These are phyloP conservation scores for Alternaria sp. DNA, from an alignment of 2,329 filamentous ascomycete species.

Conservation along the genomic window DNA sequence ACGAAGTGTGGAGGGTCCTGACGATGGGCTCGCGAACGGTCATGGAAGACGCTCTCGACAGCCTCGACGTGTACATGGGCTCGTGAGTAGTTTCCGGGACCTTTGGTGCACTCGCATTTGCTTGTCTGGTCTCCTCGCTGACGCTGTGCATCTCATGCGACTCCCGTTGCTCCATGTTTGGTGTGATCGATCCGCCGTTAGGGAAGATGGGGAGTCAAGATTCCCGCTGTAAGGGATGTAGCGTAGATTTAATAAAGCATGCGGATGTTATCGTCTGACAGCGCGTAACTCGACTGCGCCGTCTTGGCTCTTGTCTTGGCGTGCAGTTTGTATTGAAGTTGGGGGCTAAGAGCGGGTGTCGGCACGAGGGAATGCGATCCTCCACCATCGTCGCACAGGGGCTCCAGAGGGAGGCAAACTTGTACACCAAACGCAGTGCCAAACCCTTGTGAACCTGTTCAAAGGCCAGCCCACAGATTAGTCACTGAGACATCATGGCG, in stretches of 20 bases:
- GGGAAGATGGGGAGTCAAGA: neutral
- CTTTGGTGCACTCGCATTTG: neutral
- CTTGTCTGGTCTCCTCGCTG: neutral
- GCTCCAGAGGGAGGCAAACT: neutral
- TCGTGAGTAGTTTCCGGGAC: neutral
- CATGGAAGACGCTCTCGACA: constrained; percentile 1
- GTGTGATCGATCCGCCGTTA: neutral
- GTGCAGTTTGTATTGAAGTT: neutral
- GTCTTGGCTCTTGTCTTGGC: neutral
- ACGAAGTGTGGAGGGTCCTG: neutral
- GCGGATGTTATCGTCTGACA: neutral
- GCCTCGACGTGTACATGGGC: neutral
- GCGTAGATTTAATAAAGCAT: neutral
- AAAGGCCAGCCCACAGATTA: neutral
- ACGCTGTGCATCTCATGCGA: neutral
- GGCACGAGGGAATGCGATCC: neutral
- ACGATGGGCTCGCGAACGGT: neutral
- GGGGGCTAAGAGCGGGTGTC: neutral
- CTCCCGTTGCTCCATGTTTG: neutral
- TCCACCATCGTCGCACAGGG: neutral
- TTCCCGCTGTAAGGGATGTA: neutral
- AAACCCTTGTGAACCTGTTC: neutral
- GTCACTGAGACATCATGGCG: neutral
- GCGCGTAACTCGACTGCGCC: neutral
- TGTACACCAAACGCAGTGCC: neutral